A percentile compares a stretch with the other conserved stretches of the same genome.
Conservation (phyloP, 1,139 yeast genomes). For the Starmera stellimalicola region DNA sequence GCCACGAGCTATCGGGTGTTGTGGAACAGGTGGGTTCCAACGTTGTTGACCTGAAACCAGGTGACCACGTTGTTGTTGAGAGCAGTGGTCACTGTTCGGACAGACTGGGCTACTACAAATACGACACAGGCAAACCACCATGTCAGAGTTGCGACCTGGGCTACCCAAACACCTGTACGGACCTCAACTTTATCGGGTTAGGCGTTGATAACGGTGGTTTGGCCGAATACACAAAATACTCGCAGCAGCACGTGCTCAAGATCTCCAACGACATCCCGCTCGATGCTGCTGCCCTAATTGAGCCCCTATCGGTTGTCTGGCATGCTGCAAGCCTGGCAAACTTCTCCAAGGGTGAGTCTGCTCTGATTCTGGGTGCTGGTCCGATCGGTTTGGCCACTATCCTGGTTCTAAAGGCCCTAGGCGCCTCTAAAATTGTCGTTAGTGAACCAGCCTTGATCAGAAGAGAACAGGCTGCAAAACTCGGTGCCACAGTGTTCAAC, state of each 20-base stretch:
- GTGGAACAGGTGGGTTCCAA: slow-evolving; percentile 26
- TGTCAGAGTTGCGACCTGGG: slow-evolving; percentile 40
- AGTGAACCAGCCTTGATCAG: slow-evolving; percentile 52
- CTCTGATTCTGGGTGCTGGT: slow-evolving; percentile 50
- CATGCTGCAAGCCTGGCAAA: slow-evolving; percentile 41
- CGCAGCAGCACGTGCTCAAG: slow-evolving; percentile 35
- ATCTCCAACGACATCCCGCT: slow-evolving; percentile 38
- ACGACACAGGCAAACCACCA: slow-evolving; percentile 10
- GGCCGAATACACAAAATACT: slow-evolving; percentile 40
- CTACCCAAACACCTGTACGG: slow-evolving; percentile 36
- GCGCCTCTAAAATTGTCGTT: slow-evolving; percentile 43
- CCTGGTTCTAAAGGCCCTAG: slow-evolving; percentile 46
- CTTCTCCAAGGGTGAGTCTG: slow-evolving; percentile 38
- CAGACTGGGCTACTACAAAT: slow-evolving; percentile 22
- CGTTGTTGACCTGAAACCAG: slow-evolving; percentile 21
- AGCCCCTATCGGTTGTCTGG: slow-evolving; percentile 52
- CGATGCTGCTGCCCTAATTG: slow-evolving; percentile 46
- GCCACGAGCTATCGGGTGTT: slow-evolving; percentile 47
- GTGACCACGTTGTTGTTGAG: slow-evolving; percentile 38
- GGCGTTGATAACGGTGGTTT: slow-evolving; percentile 44
- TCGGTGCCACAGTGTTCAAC: slow-evolving; percentile 42
- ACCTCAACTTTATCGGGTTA: slow-evolving; percentile 34
- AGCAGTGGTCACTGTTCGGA: slow-evolving; percentile 48
- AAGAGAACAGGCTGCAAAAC: slow-evolving; percentile 39
- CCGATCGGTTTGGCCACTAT: slow-evolving; percentile 54